Base-by-base conservation (phyloP, 768 basidiomycete species). In the Psilocybe azurescens region DNA sequence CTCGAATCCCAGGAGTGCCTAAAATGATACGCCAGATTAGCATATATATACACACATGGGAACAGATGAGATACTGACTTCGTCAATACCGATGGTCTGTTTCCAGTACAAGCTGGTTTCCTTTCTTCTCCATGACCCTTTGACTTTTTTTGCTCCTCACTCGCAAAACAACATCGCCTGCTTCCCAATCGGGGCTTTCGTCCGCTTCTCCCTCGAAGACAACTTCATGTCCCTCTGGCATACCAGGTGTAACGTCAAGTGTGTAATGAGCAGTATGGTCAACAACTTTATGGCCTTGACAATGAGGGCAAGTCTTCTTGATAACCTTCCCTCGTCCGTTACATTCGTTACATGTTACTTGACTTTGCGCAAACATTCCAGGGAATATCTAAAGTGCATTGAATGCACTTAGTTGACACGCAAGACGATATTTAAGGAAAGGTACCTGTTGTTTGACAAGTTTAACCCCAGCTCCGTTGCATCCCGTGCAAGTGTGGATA, bases 1-100 rank as follows among this genome's bases (percentile, higher is more conserved):
- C 71, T 94, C 85, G 77, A 99, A 98, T n/a, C 97, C 97, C 28
- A 99, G 82, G n/a, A 99, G 77, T 13, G 97, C 96, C 96, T 99
- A 47, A 64, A 36, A 39, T 24, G 16, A 50, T 28, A 39, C 50
- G 30, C 33, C 16, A 47, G 47, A 50, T 11, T 52, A 52, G 58
- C 33, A 46, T 29, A 36, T 48, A n/a, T 9, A 16, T 36, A 24
- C 3, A 3, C 29, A 5, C 20, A 13, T 29, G 32, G 3, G 36
- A 30, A 1, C 28, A 4, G 28, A 60, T 18, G 18, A 13, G 36
- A 49, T 24, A 41, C 56, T 72, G 55, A 94, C 96, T 87, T 99
- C 96, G 63, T 95, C 93, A 39, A 97, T 78, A 0, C 93, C 89
- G 65, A 99, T 90, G 2, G 89, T 90, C 74, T 99, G 94, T 70